These are phyloP conservation scores for Cicer judaicum DNA, from an alignment of 306 rosid species.

Conservation along the genomic window DNA sequence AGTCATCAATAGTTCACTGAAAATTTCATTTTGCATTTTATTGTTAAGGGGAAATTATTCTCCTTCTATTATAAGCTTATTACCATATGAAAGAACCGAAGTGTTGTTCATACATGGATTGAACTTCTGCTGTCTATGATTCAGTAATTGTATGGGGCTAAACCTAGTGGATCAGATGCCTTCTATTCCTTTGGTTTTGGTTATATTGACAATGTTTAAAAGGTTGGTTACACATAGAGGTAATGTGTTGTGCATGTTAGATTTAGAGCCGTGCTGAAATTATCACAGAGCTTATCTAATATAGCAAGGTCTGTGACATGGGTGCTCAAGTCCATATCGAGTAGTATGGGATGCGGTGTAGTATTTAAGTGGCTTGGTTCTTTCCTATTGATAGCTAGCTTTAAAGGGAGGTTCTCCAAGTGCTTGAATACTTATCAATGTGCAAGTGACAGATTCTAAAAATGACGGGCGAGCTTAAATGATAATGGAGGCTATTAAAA, in stretches of 20 bases:
- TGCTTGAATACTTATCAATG: too few species aligned
- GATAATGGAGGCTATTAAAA: not conserved
- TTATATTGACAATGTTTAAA: slow-evolving; percentile 13
- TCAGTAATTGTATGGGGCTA: slow-evolving; percentile 1
- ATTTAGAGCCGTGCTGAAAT: not conserved
- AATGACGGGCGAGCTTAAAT: not conserved
- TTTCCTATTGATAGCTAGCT: too few species aligned
- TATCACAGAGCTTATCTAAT: not conserved
- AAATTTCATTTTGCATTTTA: not conserved
- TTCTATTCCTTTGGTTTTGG: slow-evolving; percentile 25
- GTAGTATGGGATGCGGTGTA: too few species aligned
- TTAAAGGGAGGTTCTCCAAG: too few species aligned
- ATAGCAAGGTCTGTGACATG: not conserved
- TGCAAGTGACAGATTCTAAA: not conserved
- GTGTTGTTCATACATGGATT: not conserved
- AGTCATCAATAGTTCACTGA: not conserved
- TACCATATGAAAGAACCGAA: not conserved
- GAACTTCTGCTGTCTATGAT: not conserved
- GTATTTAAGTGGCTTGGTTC: too few species aligned
- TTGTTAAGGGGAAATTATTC: not conserved
- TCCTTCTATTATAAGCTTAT: slow-evolving; percentile 4
- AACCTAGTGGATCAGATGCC: not conserved
- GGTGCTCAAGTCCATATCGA: too few species aligned
- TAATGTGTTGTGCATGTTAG: not conserved
- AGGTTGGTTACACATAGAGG: slow-evolving; percentile 4